phyloP scores from a whole-genome alignment of 306 rosid genomes.

The Castanea crenata region DNA sequence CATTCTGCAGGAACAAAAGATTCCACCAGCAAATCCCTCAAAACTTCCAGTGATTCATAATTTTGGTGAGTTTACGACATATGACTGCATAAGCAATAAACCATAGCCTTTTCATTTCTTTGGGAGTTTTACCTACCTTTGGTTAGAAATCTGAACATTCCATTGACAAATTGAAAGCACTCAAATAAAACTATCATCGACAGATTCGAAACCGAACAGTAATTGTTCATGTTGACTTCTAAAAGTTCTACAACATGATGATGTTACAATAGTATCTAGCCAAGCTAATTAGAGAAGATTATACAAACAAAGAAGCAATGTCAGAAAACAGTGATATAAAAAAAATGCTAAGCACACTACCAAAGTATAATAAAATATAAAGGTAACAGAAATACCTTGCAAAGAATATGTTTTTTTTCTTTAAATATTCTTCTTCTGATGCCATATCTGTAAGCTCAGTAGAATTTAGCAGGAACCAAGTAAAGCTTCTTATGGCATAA shows the following conservation, averaged over 20 bases:
- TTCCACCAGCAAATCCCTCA: neutral
- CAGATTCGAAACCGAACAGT: neutral
- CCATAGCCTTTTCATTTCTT: neutral
- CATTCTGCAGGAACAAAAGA: neutral
- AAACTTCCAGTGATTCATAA: neutral
- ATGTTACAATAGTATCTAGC: neutral
- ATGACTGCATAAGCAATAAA: neutral
- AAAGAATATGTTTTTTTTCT: slow-evolving; percentile 55
- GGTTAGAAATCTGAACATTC: neutral
- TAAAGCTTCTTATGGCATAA: slow-evolving; percentile 53
- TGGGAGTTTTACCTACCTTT: neutral
- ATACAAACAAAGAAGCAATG: no score
- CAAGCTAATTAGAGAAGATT: no score
- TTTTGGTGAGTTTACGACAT: neutral
- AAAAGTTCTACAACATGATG: neutral
- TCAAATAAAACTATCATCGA: neutral
- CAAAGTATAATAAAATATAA: slow-evolving; percentile 18
- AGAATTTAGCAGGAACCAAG: slow-evolving; percentile 73
- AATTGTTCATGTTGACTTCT: neutral
- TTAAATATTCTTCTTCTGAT: slow-evolving; percentile 61
- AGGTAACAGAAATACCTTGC: slow-evolving; percentile 43
- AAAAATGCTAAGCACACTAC: slow-evolving; percentile 11
- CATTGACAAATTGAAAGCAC: neutral
- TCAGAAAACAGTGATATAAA: neutral
- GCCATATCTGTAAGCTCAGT: slow-evolving; percentile 53